phyloP scores from a whole-genome alignment of 2,329 filamentous ascomycete species.

The Aspergillus sp. region DNA sequence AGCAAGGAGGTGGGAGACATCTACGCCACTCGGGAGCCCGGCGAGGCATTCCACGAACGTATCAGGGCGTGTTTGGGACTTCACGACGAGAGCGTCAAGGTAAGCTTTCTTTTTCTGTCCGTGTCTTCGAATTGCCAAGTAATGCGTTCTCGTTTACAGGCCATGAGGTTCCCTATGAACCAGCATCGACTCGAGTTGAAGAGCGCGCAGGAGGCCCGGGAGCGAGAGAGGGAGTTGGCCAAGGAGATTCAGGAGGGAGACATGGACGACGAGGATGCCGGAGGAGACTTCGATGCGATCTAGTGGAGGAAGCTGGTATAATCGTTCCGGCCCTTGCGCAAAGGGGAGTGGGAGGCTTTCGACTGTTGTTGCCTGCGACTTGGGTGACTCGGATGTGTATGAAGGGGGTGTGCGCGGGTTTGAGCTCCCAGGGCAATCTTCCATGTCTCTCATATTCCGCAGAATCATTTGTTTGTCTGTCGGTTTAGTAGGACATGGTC shows the following conservation, averaged over 20 bases:
- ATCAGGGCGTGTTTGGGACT: conserved; percentile 84
- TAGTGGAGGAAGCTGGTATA: conserved; percentile 39
- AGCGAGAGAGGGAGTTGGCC: conserved; percentile 90
- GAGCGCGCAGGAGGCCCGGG: conserved; percentile 95
- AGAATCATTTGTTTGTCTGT: conserved; percentile 15
- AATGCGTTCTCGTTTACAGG: conserved; percentile 40
- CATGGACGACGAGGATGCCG: conserved; percentile 90
- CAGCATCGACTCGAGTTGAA: conserved; percentile 94
- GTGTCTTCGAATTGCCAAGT: neutral
- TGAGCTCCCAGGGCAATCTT: conserved; percentile 18
- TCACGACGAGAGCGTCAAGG: conserved; percentile 97
- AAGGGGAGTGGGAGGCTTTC: conserved; percentile 10
- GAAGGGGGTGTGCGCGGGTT: conserved; percentile 13
- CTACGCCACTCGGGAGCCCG: conserved; percentile 89
- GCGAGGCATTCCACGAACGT: conserved; percentile 94
- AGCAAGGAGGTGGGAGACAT: conserved; percentile 94
- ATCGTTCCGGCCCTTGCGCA: conserved; percentile 5
- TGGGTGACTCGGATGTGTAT: conserved; percentile 18
- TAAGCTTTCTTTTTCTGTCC: conserved; percentile 33
- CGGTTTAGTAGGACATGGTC: conserved; percentile 6
- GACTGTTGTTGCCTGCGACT: conserved; percentile 19
- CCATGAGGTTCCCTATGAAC: conserved; percentile 99
- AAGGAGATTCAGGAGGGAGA: conserved; percentile 99
- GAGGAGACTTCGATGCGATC: conserved; percentile 92
- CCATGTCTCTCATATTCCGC: conserved; percentile 18